Base-by-base conservation (phyloP, 768 basidiomycete species). In the Filobasidium wieringae region DNA sequence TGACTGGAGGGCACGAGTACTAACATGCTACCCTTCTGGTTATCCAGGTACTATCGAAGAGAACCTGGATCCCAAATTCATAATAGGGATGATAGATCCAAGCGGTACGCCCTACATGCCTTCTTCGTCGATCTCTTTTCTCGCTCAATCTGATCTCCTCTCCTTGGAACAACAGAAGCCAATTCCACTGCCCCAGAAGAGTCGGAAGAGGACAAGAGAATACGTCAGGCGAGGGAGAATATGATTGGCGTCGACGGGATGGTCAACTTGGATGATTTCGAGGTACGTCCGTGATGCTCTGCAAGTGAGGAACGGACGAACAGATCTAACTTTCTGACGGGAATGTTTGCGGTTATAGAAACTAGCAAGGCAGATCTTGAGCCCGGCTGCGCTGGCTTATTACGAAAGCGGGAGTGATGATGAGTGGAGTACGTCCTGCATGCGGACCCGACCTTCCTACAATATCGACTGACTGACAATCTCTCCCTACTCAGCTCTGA, bases 381-480 rank as follows among this genome's bases (percentile, higher is more conserved):
- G 49, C 7, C 47, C 52, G 66, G 86, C 82, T 62, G 87, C 88
- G 0, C 76, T 81, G 63, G 82, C 87, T 1, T 89, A 89, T 72
- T 90, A 88, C 74, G 80, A 82, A 2, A 88, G 87, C 31, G 85
- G 86, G 7, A 78, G 86, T 1, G 90, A 93, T 65, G 87, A 88
- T 65, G 83, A 85, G 63, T 81, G 82, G 57, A 78, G 87, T 88
- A 71, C 57, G 81, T 76, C 17, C 31, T 22, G 49, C 41, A 19
- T 52, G 47, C 80, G 86, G 51, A 86, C 88, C 70, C 89, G 88
- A 65, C 87, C 85, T 58, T 78, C 82, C 51, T 89, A 88, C 2
- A 91, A 47, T 66, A 65, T 31, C 57, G 71, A 57, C 68, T 73
- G 59, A 53, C 60, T 47, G 17, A 19, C 53, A 58, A 45, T 5